Conservation (phyloP, 23 red algal genomes). For the Chondrus crispus region DNA sequence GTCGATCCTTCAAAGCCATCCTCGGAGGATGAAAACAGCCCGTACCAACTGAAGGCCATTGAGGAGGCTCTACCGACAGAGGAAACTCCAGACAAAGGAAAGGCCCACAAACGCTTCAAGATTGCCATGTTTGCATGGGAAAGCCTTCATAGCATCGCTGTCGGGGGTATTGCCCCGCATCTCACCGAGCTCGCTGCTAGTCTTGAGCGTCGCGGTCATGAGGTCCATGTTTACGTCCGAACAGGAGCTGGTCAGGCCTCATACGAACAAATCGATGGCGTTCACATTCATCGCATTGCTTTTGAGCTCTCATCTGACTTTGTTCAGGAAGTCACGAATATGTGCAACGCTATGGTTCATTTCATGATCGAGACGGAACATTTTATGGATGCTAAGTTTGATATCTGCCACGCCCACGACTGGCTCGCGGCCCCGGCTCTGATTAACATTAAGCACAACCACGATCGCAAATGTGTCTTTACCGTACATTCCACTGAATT, state of each 20-base stretch:
- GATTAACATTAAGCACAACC: conserved; percentile 78
- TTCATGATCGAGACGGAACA: conserved; percentile 86
- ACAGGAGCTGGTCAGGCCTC: conserved; percentile 68
- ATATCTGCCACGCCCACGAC: conserved; percentile 89
- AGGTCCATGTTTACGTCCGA: conserved; percentile 87
- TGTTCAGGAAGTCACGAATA: conserved; percentile 88
- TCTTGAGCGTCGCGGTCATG: conserved; percentile 90
- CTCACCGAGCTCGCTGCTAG: conserved; percentile 86
- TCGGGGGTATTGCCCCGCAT: conserved; percentile 90
- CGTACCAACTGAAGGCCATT: conserved; percentile 35
- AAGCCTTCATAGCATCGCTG: conserved; percentile 82
- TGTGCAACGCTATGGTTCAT: conserved; percentile 93
- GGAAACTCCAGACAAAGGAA: background rate
- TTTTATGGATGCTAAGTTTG: conserved; percentile 88
- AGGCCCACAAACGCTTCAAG: conserved; percentile 53
- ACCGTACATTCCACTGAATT: conserved; percentile 94
- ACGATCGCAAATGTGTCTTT: conserved; percentile 79
- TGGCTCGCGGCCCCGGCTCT: conserved; percentile 87
- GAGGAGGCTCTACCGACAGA: conserved; percentile 24
- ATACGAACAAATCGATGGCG: conserved; percentile 92
- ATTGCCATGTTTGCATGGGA: conserved; percentile 95
- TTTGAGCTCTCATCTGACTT: conserved; percentile 87
- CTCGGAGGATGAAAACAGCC: conserved; percentile 26
- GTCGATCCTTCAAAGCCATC: no score
- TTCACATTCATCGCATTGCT: conserved; percentile 82